Evolutionary conservation across 495 filamentous ascomycete genomes (phyloP).

Genomic region (Podospora tetraspora): DNA sequence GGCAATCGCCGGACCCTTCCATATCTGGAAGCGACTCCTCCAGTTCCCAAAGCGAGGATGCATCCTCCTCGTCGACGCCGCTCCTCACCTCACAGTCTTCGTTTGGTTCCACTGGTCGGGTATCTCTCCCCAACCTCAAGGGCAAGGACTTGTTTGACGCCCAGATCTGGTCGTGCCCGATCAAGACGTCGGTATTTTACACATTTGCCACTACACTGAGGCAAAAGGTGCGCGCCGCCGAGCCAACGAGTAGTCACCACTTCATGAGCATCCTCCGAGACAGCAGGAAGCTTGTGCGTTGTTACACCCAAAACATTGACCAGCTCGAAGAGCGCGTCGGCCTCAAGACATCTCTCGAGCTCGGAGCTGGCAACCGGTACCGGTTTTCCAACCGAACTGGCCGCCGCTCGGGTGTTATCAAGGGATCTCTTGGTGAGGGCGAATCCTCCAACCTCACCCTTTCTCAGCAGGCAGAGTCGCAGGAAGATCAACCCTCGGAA

Average conservation of each 20-base stretch:
- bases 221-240: slow-evolving; percentile 52
- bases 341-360: slow-evolving; percentile 47
- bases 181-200: slow-evolving; percentile 61
- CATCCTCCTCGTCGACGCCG: slow-evolving; percentile 33
- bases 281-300: slow-evolving; percentile 55
- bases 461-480: slow-evolving; percentile 17
- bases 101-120: slow-evolving; percentile 25
- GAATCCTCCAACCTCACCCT: slow-evolving; percentile 24
- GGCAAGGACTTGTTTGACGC: slow-evolving; percentile 63
- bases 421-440: slow-evolving; percentile 12
- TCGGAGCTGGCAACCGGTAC: slow-evolving; percentile 52
- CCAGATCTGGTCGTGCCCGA: slow-evolving; percentile 58
- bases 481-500: background rate
- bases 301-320: slow-evolving; percentile 71
- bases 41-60: slow-evolving; percentile 34
- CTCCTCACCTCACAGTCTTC: slow-evolving; percentile 40
- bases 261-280: slow-evolving; percentile 60
- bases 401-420: slow-evolving; percentile 12
- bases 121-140: slow-evolving; percentile 51
- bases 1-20: slow-evolving; percentile 28
- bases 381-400: slow-evolving; percentile 34
- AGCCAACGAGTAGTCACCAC: slow-evolving; percentile 51
- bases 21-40: slow-evolving; percentile 24
- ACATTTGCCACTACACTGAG: slow-evolving; percentile 59
- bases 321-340: slow-evolving; percentile 61